Evolutionary conservation across 306 rosid species (phyloP), one percentile per base, ranked within the genome.

Genomic region (Medicago lupulina): DNA sequence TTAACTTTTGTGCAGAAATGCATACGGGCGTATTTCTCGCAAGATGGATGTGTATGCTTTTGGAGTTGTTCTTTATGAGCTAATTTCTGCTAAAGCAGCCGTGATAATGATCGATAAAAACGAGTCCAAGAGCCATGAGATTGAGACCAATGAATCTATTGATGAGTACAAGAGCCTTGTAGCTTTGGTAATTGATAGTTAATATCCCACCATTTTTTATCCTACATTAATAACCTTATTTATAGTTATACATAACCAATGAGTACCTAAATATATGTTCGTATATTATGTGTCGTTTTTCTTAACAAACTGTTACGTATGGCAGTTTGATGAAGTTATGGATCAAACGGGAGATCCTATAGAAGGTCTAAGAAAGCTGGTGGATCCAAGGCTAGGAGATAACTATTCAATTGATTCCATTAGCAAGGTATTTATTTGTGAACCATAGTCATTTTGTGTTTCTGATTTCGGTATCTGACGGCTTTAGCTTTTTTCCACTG

Each of bases 21-120:
- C 87, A 44, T 90, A 77, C 8, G 96, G 98, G 1, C 87, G 78
- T 10, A 91, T 89, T 74, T 90, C 98, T 79, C 86, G 96, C 25
- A 94, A 94, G n/a, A 57, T 88, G 44, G 98, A 94, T 65, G 97
- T 91, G 4, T 91, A 83, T 69, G 97, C 98, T 34, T 91, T 94
- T 11, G 98, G 98, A 17, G 98, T 94, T 54, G 97, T 91, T 69
- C 87, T 94, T 67, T 94, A 82, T 61, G 96, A 94, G 80, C 90
- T 94, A 28, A 94, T 94, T 76, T 94, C 98, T 76, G 94, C 89
- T 53, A 89, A 91, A 87, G 89, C 83, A 79, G 98, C 96, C 51
- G 73, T 94, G 36, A 53, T 88, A 23, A 86, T 57, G 80, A 53
- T 17, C 1, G 13, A 53, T 17, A 53, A 17, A 53, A 17, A 11